Evolutionary conservation across 495 filamentous ascomycete species (phyloP), one percentile per base, ranked within the genome.

Genomic region (Talaromyces ruber): DNA sequence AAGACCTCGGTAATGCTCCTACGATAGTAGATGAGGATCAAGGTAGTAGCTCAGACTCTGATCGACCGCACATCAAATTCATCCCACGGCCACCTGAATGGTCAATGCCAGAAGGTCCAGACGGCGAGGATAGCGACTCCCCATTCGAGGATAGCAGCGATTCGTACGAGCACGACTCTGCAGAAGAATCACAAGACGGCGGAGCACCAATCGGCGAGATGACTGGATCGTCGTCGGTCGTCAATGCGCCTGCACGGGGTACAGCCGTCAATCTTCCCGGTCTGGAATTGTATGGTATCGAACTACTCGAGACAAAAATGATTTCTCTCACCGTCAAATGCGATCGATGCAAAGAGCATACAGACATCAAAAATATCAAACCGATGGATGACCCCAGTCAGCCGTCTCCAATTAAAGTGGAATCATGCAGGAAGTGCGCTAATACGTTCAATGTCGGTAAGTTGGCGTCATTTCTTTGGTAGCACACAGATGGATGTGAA

Each of bases 11-110:
- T 9, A 28, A 3, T 9, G 22, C n/a, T 54, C 22, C 51, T 54
- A 11, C 62, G 50, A 51, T 65, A 45, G 56, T 61, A 1, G 21
- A 58, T 47, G 59, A 29, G 52, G 39, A 28, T 7, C 24, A 61
- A 32, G 28, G 25, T 11, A 32, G 34, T 3, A 58, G 12, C 39
- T 25, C 55, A 58, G 52, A 58, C n/a, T 34, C 51, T 25, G 82
- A 78, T 52, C 84, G 77, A 39, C 77, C 79, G 9, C 92, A 96
- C 69, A 72, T 96, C 43, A 84, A 87, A 65, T 75, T 90, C 61
- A 90, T 97, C 52, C 86, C 90, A 14, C 81, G 91, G 5, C 92
- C 92, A 1, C 88, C 90, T 2, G 92, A 97, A 67, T 97, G 92
- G 92, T 74, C 79, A 7, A 66, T 78, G 2, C 65, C 67, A 1